phyloP scores from a whole-genome alignment of 1,284 basidiomycete genomes.

The Vanrija sp. region DNA sequence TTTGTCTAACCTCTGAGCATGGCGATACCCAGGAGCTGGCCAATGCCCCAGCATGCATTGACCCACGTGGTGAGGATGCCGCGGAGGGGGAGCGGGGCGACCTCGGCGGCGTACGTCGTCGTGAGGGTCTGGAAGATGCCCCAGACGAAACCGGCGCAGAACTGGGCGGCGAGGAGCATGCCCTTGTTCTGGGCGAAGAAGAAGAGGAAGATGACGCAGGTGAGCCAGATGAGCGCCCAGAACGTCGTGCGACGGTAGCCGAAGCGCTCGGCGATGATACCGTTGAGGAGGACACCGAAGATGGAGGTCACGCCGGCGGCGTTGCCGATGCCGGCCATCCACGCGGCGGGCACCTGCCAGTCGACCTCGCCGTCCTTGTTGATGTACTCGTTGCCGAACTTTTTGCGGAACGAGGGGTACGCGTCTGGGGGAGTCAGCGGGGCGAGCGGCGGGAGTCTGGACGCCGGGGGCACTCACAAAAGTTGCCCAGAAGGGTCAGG shows the following conservation, averaged over 20 bases:
- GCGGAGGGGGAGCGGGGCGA: slow-evolving; percentile 44
- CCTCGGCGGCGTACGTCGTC: slow-evolving; percentile 38
- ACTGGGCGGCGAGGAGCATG: slow-evolving; percentile 33
- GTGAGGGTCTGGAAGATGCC: slow-evolving; percentile 26
- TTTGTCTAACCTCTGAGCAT: slow-evolving; percentile 31
- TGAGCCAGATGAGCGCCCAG: slow-evolving; percentile 31
- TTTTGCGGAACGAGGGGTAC: slow-evolving; percentile 42
- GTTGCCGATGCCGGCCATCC: slow-evolving; percentile 52
- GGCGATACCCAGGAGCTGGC: slow-evolving; percentile 44
- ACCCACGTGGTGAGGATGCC: slow-evolving; percentile 43
- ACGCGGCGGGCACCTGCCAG: slow-evolving; percentile 47
- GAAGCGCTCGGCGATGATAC: slow-evolving; percentile 46
- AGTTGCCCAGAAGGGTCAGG: slow-evolving; percentile 40
- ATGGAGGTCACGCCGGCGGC: slow-evolving; percentile 47
- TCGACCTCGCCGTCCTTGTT: slow-evolving; percentile 40
- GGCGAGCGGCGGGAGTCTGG: too few species aligned
- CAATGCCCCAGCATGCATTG: slow-evolving; percentile 46
- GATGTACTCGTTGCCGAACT: slow-evolving; percentile 33
- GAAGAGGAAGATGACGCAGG: slow-evolving; percentile 40
- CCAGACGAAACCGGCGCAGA: slow-evolving; percentile 40
- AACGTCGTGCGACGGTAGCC: slow-evolving; percentile 42
- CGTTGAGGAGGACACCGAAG: slow-evolving; percentile 50
- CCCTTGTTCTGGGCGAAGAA: slow-evolving; percentile 37
- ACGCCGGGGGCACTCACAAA: slow-evolving; percentile 13
- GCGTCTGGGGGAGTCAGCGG: slow-evolving; percentile 17